Conservation (phyloP, 495 filamentous ascomycete species). For the Aspergillus avenaceus region DNA sequence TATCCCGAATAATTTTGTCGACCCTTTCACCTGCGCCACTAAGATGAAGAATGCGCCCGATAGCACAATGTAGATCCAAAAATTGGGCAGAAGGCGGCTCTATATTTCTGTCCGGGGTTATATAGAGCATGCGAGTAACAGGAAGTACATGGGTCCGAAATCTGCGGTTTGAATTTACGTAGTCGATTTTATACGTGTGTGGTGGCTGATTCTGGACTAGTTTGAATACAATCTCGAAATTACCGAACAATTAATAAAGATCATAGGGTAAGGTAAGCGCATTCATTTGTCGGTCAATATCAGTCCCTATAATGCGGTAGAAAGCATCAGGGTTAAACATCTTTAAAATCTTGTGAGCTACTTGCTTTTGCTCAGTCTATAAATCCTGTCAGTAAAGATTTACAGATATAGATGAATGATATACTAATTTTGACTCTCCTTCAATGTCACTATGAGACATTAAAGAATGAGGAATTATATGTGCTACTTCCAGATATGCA, state of each 20-base stretch:
- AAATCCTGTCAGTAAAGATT: not conserved
- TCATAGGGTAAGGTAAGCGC: conserved; percentile 2
- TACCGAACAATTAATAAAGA: conserved; percentile 1
- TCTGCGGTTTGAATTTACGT: conserved; percentile 1
- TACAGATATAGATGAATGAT: not conserved
- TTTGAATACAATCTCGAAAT: conserved; percentile 7
- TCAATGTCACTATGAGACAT: not conserved
- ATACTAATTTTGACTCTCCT: conserved; percentile 1
- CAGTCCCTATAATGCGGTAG: not conserved
- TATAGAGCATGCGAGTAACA: conserved; percentile 19
- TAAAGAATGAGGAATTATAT: conserved; percentile 11
- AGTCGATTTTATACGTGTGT: conserved; percentile 20
- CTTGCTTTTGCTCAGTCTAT: not conserved
- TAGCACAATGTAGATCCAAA: conserved; percentile 27
- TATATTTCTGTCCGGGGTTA: conserved; percentile 22
- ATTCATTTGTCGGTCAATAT: conserved; percentile 9
- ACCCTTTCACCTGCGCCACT: conserved; percentile 28
- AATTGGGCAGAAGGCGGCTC: conserved; percentile 27
- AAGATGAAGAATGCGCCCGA: conserved; percentile 32
- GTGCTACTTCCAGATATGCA: conserved; percentile 8
- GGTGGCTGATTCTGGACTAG: not conserved
- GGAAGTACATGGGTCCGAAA: conserved; percentile 5
- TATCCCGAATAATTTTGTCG: conserved; percentile 21
- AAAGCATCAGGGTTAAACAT: conserved; percentile 5
- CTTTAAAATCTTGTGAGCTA: conserved; percentile 1